Conservation (phyloP, 2,329 filamentous ascomycete genomes). For the Fonsecaea pedrosoi region DNA sequence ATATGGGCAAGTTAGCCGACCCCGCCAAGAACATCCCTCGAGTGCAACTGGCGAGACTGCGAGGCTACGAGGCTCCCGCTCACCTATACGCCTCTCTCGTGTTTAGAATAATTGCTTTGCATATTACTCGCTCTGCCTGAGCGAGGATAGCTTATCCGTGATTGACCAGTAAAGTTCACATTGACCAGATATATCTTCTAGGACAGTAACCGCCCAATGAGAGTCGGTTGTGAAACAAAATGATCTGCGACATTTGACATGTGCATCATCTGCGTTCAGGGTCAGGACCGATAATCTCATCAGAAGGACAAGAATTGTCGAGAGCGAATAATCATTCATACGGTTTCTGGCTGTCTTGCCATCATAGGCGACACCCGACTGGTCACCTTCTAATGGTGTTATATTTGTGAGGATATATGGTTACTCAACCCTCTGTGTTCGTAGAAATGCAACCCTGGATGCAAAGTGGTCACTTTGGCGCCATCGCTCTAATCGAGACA, state of each 20-base stretch:
- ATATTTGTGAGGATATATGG: background rate
- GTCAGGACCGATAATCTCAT: background rate
- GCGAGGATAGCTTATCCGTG: no score
- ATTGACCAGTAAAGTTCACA: background rate
- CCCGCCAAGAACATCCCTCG: background rate
- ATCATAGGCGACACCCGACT: background rate
- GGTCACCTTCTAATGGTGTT: background rate
- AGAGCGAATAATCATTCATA: background rate
- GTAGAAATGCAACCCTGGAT: background rate
- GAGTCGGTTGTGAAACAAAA: background rate
- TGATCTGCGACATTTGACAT: background rate
- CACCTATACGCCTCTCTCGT: no score
- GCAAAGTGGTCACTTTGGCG: background rate
- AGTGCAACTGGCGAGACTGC: background rate
- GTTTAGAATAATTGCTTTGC: no score
- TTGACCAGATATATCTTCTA: background rate
- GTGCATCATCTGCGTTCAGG: background rate
- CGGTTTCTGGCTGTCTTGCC: background rate
- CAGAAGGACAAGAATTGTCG: background rate
- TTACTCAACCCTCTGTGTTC: background rate
- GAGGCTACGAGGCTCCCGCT: no score
- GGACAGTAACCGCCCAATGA: background rate
- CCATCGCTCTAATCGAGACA: background rate
- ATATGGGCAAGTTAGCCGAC: conserved; percentile 18
- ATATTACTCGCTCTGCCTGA: no score